Evolutionary conservation across 257 asterid genomes (phyloP), one percentile per base, ranked within the genome.

Genomic region (Verbena officinalis): DNA sequence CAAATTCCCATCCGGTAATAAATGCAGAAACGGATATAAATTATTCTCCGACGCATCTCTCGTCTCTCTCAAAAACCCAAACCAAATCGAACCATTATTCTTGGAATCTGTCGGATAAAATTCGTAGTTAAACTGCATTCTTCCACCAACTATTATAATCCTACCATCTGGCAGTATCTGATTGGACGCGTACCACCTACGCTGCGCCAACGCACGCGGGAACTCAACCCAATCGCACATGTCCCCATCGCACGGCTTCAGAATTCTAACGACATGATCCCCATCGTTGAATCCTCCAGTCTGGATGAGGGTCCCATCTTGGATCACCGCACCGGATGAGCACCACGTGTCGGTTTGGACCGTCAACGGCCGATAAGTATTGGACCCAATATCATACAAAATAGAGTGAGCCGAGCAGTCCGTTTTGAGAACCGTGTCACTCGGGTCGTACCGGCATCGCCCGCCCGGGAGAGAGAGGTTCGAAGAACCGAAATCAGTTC

Each of bases 261-360:
- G 24, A 3, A 61, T 58, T 3, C 90, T 82, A 0, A 80, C 46
- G 0, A 51, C 70, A 0, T 61, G 83, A 46, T 84, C 94, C 4
- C 95, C 96, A n/a, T 85, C 95, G 31, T 83, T 85, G 81, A 45
- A 90, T 0, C 97, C 97, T 1, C 95, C 95, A 0, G 95, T 87
- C 9, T 87, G 96, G 19, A 90, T n/a, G n/a, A n/a, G n/a, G n/a
- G n/a, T n/a, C n/a, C 70, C 97, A 31, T 90, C 74, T 0, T 82
- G 74, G 1, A 73, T 75, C 14, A 83, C 85, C 0, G 89, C 83
- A 13, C 95, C 96, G 0, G 96, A 87, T 5, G 96, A 87, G 84
- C 96, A 90, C 97, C 97, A 90, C 0, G 86, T 77, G 75, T 90
- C 89, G 1, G 90, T 77, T 31, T 70, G 89, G 11, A 90, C 79